Percentiles rank a stretch among this genome's conserved stretches.
These are phyloP conservation scores for Abelmoschus esculentus DNA, from an alignment of 345 rosid genomes.

Conservation along the genomic window DNA sequence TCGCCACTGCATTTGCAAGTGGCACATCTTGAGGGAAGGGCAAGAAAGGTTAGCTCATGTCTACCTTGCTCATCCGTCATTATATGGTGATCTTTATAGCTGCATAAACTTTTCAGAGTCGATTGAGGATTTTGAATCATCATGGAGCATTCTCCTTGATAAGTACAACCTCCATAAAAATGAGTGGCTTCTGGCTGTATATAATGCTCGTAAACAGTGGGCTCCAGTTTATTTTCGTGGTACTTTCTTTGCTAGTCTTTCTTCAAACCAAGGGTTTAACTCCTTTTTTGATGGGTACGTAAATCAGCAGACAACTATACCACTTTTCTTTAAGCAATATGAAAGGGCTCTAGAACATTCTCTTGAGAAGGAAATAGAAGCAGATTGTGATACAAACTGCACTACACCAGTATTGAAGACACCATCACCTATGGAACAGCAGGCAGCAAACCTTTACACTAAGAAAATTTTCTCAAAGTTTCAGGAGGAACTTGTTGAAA, in stretches of 20 bases:
- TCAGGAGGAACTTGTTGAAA: slow-evolving; percentile 69
- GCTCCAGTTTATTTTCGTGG: slow-evolving; percentile 64
- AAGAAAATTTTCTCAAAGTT: slow-evolving; percentile 53
- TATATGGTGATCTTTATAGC: slow-evolving; percentile 50
- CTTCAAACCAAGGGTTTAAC: slow-evolving; percentile 46
- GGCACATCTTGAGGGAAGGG: slow-evolving; percentile 71
- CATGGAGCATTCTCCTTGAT: slow-evolving; percentile 43
- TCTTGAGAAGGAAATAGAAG: slow-evolving; percentile 53
- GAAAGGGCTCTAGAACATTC: slow-evolving; percentile 55
- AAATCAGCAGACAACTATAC: slow-evolving; percentile 52
- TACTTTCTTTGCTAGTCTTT: slow-evolving; percentile 54
- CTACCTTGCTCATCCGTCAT: slow-evolving; percentile 51
- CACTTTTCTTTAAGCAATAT: slow-evolving; percentile 49
- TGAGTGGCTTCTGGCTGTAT: slow-evolving; percentile 62
- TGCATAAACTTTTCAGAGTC: slow-evolving; percentile 59
- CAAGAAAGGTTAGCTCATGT: slow-evolving; percentile 62
- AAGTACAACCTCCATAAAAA: slow-evolving; percentile 42
- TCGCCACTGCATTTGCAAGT: slow-evolving; percentile 60
- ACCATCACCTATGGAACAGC: slow-evolving; percentile 70
- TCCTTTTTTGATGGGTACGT: slow-evolving; percentile 59
- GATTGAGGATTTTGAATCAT: slow-evolving; percentile 54
- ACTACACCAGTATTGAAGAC: slow-evolving; percentile 46
- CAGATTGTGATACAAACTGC: slow-evolving; percentile 53
- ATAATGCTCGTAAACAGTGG: slow-evolving; percentile 58
- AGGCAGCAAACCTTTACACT: slow-evolving; percentile 54